These are phyloP conservation scores for Comarum palustre DNA, from an alignment of 306 rosid genomes.

Conservation along the genomic window DNA sequence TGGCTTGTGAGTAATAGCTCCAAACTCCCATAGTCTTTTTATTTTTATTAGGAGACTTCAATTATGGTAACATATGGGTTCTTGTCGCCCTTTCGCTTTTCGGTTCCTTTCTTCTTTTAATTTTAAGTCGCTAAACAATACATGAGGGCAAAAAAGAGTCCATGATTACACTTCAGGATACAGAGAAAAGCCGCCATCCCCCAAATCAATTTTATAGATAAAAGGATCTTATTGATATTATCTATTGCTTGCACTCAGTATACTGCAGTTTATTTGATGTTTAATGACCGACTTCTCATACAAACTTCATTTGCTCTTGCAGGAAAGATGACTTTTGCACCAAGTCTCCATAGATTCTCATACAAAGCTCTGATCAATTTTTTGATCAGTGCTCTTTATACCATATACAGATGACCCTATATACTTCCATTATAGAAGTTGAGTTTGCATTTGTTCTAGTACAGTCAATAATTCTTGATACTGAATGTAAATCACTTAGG, in stretches of 20 bases:
- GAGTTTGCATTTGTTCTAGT: not conserved
- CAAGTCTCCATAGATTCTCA: constrained; percentile 6
- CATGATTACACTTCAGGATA: not conserved
- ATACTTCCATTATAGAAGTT: not conserved
- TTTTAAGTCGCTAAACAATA: not conserved
- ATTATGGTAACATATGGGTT: not conserved
- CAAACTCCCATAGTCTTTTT: not conserved
- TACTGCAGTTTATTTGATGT: not conserved
- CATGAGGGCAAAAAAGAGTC: not conserved
- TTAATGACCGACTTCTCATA: not conserved
- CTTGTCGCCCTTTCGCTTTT: not conserved
- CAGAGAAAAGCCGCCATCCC: not conserved
- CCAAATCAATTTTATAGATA: not conserved
- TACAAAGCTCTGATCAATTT: not conserved
- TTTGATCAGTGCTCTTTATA: not conserved
- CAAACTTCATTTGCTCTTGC: not conserved
- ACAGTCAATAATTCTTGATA: not conserved
- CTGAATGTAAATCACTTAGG: constrained; percentile 2
- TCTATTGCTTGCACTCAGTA: not conserved
- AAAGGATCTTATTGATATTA: not conserved
- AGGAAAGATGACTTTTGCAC: not conserved
- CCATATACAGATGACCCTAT: not conserved
- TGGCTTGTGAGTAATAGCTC: not conserved
- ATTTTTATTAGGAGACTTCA: not conserved
- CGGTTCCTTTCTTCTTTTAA: not conserved